Base-by-base conservation (phyloP, 768 basidiomycete genomes). In the Solioccasus polychromus region DNA sequence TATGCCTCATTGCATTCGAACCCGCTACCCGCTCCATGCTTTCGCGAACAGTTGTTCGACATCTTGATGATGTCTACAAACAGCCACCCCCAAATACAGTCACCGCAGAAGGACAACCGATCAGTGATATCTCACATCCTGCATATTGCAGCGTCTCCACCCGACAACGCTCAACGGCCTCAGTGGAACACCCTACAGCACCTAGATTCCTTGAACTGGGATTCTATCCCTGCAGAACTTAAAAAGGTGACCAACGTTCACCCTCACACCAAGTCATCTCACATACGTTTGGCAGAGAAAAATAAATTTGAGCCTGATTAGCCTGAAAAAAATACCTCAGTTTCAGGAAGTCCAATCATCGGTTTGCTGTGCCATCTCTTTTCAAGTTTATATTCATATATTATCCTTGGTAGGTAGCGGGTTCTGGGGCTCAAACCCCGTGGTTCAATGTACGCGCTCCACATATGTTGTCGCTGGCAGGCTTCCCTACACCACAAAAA, bases 171-270 rank as follows among this genome's bases (percentile, higher is more conserved):
- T 4, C 65, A 70, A 50, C 68, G 72, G 37, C 86, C 87, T 4
- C 56, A 64, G 19, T 82, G 72, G 59, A 89, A 89, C 59, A 66
- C 62, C 6, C 57, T 62, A 4, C 64, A 72, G 3, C 54, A 62
- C 12, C 58, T 82, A 17, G 83, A 85, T 57, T 59, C 59, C 14
- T 64, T 78, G 10, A 73, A 71, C 5, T 88, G 85, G 85, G 77
- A 81, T 12, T 69, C 73, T 3, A 60, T 88, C 3, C 79, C 85
- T 1, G 25, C 44, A 3, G 85, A 88, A 58, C 56, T 88, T 22
- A 79, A 74, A 45, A 83, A 83, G 70, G 85, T 82, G 8, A 30
- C 69, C 20, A 5, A 39, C 14, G 25, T 15, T 15, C 19, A 1
- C 29, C 17, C 4, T 23, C 29, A 39, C 39, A 8, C 2, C 29